Evolutionary conservation across 257 asterid genomes (phyloP), one percentile per base, ranked within the genome.

Genomic region (Solanum stenotomum): DNA sequence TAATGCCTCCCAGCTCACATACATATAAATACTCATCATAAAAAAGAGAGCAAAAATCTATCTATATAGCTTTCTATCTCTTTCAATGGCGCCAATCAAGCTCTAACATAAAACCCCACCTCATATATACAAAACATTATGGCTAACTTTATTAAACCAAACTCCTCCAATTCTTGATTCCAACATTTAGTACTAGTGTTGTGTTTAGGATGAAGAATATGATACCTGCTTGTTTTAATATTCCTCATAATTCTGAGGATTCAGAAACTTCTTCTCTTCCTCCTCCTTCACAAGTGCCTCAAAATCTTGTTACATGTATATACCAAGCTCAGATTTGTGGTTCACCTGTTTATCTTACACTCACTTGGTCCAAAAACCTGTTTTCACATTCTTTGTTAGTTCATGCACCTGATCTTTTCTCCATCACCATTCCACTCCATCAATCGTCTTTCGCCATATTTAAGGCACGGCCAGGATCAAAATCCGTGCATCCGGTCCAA

Each of bases 11-110:
- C 92, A 90, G 91, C 92, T 90, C 89, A 88, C 63, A 5, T 70
- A 68, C 56, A 76, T 56, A 88, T 87, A 52, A 35, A 87, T 44
- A 81, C 37, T 59, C 70, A 83, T 76, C 52, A 76, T 37, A 18
- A 37, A 37, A 38, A 29, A 10, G 34, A 38, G 37, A 59, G 35
- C 71, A 87, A 63, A 59, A 59, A 59, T 59, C 67, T 59, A 85
- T 88, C 82, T 63, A 78, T 85, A 70, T 42, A 71, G 72, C 65
- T 65, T 44, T 44, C 79, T 34, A 3, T 85, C 91, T 63, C 90
- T 49, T 87, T 90, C 91, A 79, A 68, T 35, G 91, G 88, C 93
- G 93, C 88, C 56, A 91, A 91, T 91, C 91, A 91, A 89, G 93
- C 91, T 88, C 35, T 67, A 83, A 83, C 88, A 65, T 87, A 90